Conservation (phyloP, 805 yeast species). For the Metschnikowia proteae region DNA sequence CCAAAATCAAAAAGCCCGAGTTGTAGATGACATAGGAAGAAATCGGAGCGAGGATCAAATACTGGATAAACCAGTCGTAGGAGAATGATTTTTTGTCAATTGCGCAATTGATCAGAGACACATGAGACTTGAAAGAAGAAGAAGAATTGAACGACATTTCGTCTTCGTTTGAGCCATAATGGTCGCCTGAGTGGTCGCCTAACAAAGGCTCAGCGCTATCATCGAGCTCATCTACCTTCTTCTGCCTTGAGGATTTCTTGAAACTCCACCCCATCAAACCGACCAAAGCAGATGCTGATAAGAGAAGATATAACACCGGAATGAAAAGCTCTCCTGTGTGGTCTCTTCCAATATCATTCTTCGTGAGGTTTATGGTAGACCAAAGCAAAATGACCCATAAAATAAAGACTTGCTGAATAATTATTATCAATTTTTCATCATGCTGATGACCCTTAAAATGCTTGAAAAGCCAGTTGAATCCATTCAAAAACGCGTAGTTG, state of each 20-base stretch:
- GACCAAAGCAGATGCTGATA: conserved; percentile 44
- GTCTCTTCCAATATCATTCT: conserved; percentile 38
- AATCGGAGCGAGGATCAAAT: conserved; percentile 62
- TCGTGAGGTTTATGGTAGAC: conserved; percentile 45
- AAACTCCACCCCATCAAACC: conserved; percentile 51
- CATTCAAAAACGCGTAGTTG: conserved; percentile 55
- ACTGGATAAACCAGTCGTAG: conserved; percentile 83
- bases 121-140: conserved; percentile 19
- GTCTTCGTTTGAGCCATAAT: conserved; percentile 15
- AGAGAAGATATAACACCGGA: conserved; percentile 43
- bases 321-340: conserved; percentile 54
- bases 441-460: conserved; percentile 33
- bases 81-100: conserved; percentile 43
- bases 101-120: conserved; percentile 13
- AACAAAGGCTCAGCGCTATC: conserved; percentile 34
- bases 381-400: conserved; percentile 55
- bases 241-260: conserved; percentile 14
- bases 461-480: conserved; percentile 32
- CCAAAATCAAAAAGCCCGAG: conserved; percentile 52
- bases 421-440: conserved; percentile 53
- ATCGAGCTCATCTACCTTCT: conserved; percentile 5
- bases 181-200: conserved; percentile 13
- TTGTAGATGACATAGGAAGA: conserved; percentile 53
- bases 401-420: conserved; percentile 51
- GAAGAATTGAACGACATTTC: conserved; percentile 18